A percentile compares a stretch with the other conserved stretches of the same genome.
Conservation (phyloP, 495 filamentous ascomycete genomes). For the Immersiella caudata region DNA sequence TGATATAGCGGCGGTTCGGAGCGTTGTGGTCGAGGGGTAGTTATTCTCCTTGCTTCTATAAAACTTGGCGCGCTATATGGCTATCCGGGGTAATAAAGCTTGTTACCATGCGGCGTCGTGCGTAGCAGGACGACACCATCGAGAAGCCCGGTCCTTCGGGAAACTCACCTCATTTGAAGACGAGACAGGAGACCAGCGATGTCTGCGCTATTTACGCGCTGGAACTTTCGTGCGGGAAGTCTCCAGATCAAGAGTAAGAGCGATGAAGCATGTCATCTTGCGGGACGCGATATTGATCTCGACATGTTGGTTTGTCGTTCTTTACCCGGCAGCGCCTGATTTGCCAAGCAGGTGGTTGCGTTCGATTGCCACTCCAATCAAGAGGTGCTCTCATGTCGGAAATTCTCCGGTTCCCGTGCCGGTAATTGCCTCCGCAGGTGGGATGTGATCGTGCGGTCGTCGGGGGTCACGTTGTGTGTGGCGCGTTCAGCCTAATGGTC, state of each 20-base stretch:
- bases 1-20: not conserved
- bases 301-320: not conserved
- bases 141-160: not conserved
- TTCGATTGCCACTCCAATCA: not conserved
- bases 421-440: constrained; percentile 9
- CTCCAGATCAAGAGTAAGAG: not conserved
- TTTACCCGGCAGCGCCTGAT: constrained; percentile 9
- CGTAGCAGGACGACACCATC: not conserved
- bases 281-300: not conserved
- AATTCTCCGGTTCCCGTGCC: constrained; percentile 24
- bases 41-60: not conserved
- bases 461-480: not conserved
- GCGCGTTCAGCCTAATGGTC: constrained; percentile 13
- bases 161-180: not conserved
- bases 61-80: constrained; percentile 4
- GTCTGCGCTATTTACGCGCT: not conserved
- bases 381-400: not conserved
- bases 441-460: not conserved
- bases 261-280: not conserved
- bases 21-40: not conserved
- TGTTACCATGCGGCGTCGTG: not conserved
- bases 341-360: constrained; percentile 5
- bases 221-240: not conserved
- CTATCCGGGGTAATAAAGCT: not conserved
- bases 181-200: not conserved